Conservation (phyloP, 2,329 filamentous ascomycete genomes). For the Pezicula carpinea region DNA sequence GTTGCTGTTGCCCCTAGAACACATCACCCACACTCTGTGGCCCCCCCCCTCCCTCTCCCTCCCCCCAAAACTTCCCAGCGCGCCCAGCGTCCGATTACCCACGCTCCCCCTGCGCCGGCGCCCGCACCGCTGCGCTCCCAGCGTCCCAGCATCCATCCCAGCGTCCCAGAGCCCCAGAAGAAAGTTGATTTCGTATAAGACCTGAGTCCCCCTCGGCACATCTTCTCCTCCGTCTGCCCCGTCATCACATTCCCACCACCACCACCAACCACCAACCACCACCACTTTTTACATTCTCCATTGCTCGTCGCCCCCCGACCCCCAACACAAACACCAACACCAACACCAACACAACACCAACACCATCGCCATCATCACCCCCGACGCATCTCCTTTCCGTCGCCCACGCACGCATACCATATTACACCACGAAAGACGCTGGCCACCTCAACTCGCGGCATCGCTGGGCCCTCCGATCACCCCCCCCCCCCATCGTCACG, state of each 20-base stretch:
- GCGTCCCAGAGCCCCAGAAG: too few relatives aligned
- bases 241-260: conserved; percentile 13
- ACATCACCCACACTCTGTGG: background rate
- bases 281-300: conserved; percentile 19
- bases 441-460: background rate
- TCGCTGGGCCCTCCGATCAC: too few relatives aligned
- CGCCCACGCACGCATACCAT: background rate
- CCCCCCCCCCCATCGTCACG: background rate
- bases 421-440: background rate
- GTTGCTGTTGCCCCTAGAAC: background rate
- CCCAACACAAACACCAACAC: too few relatives aligned
- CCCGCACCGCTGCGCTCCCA: background rate
- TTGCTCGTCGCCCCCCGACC: too few relatives aligned
- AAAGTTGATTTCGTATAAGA: conserved; percentile 14
- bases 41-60: background rate
- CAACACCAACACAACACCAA: background rate
- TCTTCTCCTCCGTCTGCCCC: conserved; percentile 18
- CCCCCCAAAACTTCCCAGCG: conserved; percentile 1
- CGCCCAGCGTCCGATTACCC: background rate
- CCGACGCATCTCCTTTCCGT: background rate
- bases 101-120: background rate
- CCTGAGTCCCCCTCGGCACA: conserved; percentile 18
- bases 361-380: background rate
- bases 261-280: conserved; percentile 16
- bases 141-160: too few relatives aligned